Evolutionary conservation across 306 rosid species (phyloP).

Genomic region (Acacia melanoxylon): DNA sequence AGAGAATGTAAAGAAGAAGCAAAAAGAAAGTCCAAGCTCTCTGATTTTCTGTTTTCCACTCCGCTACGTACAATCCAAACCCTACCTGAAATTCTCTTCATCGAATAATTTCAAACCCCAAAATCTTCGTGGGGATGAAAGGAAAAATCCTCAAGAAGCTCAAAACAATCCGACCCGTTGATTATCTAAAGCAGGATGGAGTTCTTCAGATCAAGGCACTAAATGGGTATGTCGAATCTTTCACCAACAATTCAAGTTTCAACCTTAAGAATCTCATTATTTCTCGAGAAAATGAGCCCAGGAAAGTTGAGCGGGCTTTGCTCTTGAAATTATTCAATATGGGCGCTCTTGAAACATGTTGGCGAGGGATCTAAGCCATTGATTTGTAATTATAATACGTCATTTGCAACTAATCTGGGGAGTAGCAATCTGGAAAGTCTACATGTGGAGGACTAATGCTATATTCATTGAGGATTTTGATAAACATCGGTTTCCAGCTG

Average conservation of each 20-base stretch:
- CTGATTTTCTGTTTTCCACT: neutral
- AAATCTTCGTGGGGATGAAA: slow-evolving; percentile 51
- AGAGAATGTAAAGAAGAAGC: neutral
- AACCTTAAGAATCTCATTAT: slow-evolving; percentile 16
- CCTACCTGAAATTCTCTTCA: neutral
- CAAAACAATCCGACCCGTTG: slow-evolving; percentile 67
- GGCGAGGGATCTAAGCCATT: no score
- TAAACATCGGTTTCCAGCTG: no score
- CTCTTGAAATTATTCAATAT: no score
- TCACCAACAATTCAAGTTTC: slow-evolving; percentile 32
- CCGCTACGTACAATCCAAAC: neutral
- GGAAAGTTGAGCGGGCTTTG: slow-evolving; percentile 14
- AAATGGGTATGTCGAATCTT: slow-evolving; percentile 57
- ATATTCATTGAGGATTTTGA: no score
- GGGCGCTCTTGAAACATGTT: no score
- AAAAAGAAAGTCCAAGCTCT: neutral
- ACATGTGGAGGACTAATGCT: no score
- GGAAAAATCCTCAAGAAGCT: slow-evolving; percentile 79
- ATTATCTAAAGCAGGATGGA: slow-evolving; percentile 61
- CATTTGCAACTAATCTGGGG: no score
- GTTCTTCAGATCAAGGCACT: slow-evolving; percentile 63
- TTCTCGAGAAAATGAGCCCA: slow-evolving; percentile 43
- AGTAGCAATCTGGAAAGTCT: no score
- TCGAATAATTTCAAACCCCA: slow-evolving; percentile 42
- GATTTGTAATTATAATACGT: no score